Base-by-base conservation (phyloP, 2,329 filamentous ascomycete species). In the Penicillium concentricum region DNA sequence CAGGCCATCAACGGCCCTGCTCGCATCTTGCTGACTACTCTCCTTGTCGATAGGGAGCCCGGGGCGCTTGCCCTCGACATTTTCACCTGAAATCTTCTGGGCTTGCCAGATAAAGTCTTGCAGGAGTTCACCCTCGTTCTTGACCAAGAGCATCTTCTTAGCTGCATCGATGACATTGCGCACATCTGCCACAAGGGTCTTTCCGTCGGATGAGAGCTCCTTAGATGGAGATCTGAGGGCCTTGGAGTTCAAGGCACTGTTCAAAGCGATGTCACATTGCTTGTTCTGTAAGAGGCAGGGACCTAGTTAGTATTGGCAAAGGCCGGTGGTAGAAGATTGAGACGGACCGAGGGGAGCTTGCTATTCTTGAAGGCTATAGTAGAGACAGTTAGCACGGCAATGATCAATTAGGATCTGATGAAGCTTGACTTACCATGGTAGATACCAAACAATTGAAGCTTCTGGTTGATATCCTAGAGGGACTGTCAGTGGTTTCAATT, bases 41-140 rank as follows among this genome's bases (percentile, higher is more conserved):
- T 90, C 87, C 79, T 91, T 95, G 70, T 86, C 83, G 46, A 96
- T 67, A 0, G 91, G 88, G 1, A 85, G 83, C 54, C 82, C 80
- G 4, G 91, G 90, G 1, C 81, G 75, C 56, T 78, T 74, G 26
- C 90, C 81, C 50, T 83, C 80, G 24, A 90, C 82, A 49, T 83
- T 80, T 67, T 82, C 87, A 56, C 84, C 78, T 51, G 86, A 84
- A 60, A 94, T 87, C 45, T 89, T 83, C 70, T 91, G 86, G 0
- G 92, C 92, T 72, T 96, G 90, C 89, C 90, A 99, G 76, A 97
- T 91, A 76, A 99, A 97, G 69, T 99, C 92, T 72, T 99, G 94
- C 20, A 99, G 79, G 56, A 97, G 78, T 69, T 99, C 92, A 71
- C 92, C 94, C 58, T 96, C 85, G 72, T 99, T 99, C 84, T 97